phyloP scores from a whole-genome alignment of 2,329 filamentous ascomycete genomes.

The Alternaria alternata region DNA sequence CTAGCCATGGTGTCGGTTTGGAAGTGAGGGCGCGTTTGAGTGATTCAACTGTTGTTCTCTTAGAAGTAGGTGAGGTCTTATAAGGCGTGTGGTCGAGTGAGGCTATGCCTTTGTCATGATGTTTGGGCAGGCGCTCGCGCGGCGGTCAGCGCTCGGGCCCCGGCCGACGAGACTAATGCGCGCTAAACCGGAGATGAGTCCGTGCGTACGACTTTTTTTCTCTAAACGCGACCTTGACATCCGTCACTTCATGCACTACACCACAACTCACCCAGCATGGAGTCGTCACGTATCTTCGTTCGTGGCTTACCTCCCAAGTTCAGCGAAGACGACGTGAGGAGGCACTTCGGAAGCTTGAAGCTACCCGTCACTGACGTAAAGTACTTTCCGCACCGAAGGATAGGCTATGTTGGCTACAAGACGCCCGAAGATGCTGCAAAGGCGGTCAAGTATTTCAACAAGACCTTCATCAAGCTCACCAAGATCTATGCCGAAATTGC shows the following conservation, averaged over 20 bases:
- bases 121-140: constrained; percentile 23
- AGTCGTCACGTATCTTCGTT: constrained; percentile 78
- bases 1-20: constrained; percentile 45
- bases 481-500: constrained; percentile 91
- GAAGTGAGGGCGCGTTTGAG: constrained; percentile 1
- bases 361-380: constrained; percentile 89
- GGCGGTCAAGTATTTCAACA: constrained; percentile 95
- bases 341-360: constrained; percentile 75
- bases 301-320: constrained; percentile 83
- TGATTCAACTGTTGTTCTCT: constrained; percentile 2
- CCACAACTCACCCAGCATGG: constrained; percentile 56
- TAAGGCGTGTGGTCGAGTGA: constrained; percentile 13
- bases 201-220: constrained; percentile 20
- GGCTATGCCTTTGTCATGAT: constrained; percentile 27
- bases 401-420: constrained; percentile 96
- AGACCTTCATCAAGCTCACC: constrained; percentile 93
- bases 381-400: constrained; percentile 85
- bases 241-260: constrained; percentile 1
- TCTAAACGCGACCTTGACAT: constrained; percentile 16
- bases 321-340: constrained; percentile 83
- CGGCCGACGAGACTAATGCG: constrained; percentile 1
- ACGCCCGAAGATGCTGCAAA: constrained; percentile 78
- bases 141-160: constrained; percentile 14
- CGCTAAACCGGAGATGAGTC: constrained; percentile 15
- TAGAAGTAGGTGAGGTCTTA: constrained; percentile 8